Evolutionary conservation across 495 filamentous ascomycete species (phyloP).

Genomic region (Talaromyces trachyspermus): DNA sequence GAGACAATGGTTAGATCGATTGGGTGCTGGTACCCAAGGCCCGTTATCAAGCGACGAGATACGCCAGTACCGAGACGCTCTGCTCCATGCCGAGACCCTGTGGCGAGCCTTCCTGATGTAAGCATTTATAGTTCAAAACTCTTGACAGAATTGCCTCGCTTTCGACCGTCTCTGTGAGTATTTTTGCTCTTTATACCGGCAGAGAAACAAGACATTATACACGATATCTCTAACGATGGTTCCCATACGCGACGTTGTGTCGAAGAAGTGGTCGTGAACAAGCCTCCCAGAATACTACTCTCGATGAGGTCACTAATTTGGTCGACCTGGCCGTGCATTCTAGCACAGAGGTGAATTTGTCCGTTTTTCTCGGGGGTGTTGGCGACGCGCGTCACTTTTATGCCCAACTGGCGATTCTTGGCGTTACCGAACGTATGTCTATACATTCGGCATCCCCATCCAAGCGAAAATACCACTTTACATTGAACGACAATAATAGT

Average conservation of each 20-base stretch:
- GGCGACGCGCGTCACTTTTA: constrained; percentile 75
- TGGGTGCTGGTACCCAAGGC: neutral
- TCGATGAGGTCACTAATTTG: constrained; percentile 3
- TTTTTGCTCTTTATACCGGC: no score
- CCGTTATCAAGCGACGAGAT: neutral
- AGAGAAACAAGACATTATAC: no score
- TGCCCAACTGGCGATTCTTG: constrained; percentile 65
- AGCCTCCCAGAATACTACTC: neutral
- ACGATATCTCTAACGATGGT: neutral
- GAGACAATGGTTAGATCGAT: constrained; percentile 3
- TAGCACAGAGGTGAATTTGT: neutral
- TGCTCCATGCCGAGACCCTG: neutral
- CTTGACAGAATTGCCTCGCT: neutral
- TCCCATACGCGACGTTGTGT: neutral
- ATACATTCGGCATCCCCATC: neutral
- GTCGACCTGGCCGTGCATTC: constrained; percentile 2
- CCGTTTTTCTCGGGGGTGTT: constrained; percentile 3
- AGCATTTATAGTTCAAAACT: neutral
- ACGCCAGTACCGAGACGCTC: neutral
- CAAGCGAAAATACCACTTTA: constrained; percentile 5
- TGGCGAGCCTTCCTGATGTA: constrained; percentile 1
- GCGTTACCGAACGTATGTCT: constrained; percentile 11
- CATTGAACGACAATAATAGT: neutral
- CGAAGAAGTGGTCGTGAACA: neutral
- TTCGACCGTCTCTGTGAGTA: neutral